These are phyloP conservation scores for Astrothelium macrocarpum DNA, from an alignment of 495 filamentous ascomycete genomes.

Conservation along the genomic window DNA sequence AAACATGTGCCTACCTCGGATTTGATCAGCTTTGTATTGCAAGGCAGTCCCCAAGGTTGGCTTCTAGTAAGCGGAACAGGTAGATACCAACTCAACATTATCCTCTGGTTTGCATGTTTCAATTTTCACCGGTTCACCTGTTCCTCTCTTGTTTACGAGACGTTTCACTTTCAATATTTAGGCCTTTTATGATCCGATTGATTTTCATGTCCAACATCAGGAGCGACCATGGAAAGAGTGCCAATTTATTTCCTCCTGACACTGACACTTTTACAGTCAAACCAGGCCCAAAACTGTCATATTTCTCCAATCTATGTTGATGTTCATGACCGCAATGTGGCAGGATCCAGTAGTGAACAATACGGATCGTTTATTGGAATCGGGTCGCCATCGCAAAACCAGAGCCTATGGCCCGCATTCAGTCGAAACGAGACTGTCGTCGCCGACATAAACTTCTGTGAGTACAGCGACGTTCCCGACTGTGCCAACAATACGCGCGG, in stretches of 20 bases:
- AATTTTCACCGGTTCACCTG: neutral
- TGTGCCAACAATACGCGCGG: conserved; percentile 21
- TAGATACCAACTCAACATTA: neutral
- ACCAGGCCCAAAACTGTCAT: conserved; percentile 27
- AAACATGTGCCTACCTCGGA: neutral
- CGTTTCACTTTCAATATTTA: neutral
- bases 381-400: conserved; percentile 28
- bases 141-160: neutral
- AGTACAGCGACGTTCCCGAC: conserved; percentile 20
- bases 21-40: neutral
- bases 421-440: conserved; percentile 27
- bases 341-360: conserved; percentile 20
- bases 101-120: neutral
- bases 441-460: conserved; percentile 20
- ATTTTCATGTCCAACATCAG: neutral
- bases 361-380: conserved; percentile 30
- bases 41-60: neutral
- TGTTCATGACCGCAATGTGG: conserved; percentile 26
- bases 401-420: conserved; percentile 29
- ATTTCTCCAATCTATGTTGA: conserved; percentile 31
- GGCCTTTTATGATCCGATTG: neutral
- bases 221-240: neutral
- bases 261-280: conserved; percentile 17
- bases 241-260: neutral
- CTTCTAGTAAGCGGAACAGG: neutral